A percentile compares a stretch with the other conserved stretches of the same genome.
Evolutionary conservation across 2,329 filamentous ascomycete genomes (phyloP).

Genomic region (Neonectria magnoliae): DNA sequence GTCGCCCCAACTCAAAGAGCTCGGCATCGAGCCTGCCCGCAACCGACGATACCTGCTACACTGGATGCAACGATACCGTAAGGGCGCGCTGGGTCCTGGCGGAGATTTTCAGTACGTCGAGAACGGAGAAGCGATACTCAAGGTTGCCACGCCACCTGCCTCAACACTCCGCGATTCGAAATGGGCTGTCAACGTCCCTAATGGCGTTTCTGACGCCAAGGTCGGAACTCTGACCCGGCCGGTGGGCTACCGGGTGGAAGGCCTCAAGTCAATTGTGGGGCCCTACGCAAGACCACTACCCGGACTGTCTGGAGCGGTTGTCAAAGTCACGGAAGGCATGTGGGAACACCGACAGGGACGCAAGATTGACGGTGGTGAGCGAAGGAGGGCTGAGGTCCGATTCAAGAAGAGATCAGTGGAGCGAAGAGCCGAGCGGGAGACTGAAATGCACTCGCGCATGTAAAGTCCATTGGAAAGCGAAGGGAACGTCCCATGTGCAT

Average conservation of each 20-base stretch:
- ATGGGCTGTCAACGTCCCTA: slow-evolving; percentile 65
- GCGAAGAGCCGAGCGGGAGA: slow-evolving; percentile 73
- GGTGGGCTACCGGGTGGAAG: slow-evolving; percentile 69
- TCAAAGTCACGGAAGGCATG: slow-evolving; percentile 84
- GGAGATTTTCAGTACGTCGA: slow-evolving; percentile 81
- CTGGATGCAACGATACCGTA: slow-evolving; percentile 87
- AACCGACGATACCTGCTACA: slow-evolving; percentile 84
- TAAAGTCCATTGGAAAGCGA: slow-evolving; percentile 38
- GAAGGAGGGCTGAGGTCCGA: slow-evolving; percentile 83
- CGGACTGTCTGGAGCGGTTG: slow-evolving; percentile 69
- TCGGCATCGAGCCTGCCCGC: slow-evolving; percentile 88
- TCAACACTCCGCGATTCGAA: slow-evolving; percentile 56
- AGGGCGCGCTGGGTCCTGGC: slow-evolving; percentile 80
- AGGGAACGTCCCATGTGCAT: slow-evolving; percentile 38
- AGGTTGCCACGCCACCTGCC: slow-evolving; percentile 55
- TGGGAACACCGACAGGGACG: slow-evolving; percentile 89
- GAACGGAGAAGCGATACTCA: slow-evolving; percentile 63
- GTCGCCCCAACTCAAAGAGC: slow-evolving; percentile 79
- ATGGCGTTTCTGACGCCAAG: slow-evolving; percentile 48
- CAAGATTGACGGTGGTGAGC: slow-evolving; percentile 97
- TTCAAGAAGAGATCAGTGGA: slow-evolving; percentile 86
- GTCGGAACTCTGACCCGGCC: slow-evolving; percentile 43
- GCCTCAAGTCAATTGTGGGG: slow-evolving; percentile 76
- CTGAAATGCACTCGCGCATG: slow-evolving; percentile 48
- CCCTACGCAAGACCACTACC: slow-evolving; percentile 77